phyloP scores from a whole-genome alignment of 768 basidiomycete species.

The Stropharia rugosoannulata region DNA sequence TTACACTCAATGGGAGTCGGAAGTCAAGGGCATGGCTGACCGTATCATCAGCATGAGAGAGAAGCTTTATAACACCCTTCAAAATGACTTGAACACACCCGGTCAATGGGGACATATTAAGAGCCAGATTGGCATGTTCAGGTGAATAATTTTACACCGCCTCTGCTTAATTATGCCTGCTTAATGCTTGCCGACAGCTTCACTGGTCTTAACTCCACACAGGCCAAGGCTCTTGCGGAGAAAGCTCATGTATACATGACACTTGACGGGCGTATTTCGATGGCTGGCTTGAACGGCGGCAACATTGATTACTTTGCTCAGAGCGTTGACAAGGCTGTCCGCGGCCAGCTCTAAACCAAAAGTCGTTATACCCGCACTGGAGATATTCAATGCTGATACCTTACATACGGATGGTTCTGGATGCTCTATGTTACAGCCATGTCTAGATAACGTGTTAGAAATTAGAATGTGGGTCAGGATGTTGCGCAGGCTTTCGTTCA shows the following conservation, averaged over 20 bases:
- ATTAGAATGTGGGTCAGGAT: background rate
- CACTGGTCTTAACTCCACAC: conserved; percentile 78
- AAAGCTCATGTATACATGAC: conserved; percentile 95
- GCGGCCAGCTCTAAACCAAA: conserved; percentile 60
- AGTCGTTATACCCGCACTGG: conserved; percentile 2
- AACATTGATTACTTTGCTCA: conserved; percentile 93
- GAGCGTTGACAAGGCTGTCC: conserved; percentile 80
- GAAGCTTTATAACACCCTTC: conserved; percentile 74
- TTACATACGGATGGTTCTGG: conserved; percentile 3
- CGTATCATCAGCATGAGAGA: conserved; percentile 94
- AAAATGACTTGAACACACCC: conserved; percentile 81
- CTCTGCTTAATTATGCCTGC: background rate
- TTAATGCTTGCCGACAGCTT: conserved; percentile 47
- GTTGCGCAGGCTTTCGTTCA: too few species aligned
- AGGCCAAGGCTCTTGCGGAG: conserved; percentile 81
- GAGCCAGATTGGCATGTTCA: conserved; percentile 97
- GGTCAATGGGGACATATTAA: conserved; percentile 96
- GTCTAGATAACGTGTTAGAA: background rate
- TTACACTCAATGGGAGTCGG: conserved; percentile 84
- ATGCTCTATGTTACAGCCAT: background rate
- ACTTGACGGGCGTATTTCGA: conserved; percentile 89
- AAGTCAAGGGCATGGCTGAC: conserved; percentile 95
- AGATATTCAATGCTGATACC: conserved; percentile 7
- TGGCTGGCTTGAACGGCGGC: conserved; percentile 83
- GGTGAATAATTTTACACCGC: conserved; percentile 44